These are phyloP conservation scores for Boletus vinaceobasis DNA, from an alignment of 768 basidiomycete species.

Conservation along the genomic window DNA sequence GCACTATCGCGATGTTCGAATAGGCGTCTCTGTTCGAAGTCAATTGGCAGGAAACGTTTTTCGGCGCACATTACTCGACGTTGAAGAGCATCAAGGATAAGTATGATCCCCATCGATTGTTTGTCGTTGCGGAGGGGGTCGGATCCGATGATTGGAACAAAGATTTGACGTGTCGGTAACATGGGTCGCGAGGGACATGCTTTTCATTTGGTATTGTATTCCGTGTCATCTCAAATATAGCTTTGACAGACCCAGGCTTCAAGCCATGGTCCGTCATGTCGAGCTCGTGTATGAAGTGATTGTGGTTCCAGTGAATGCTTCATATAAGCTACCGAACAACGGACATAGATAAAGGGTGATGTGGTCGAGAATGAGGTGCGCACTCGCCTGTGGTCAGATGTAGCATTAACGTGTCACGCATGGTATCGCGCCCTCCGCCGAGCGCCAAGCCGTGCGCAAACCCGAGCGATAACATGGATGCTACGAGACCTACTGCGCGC, in stretches of 20 bases:
- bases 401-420: too few species aligned
- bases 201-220: neutral
- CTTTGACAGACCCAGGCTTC: neutral
- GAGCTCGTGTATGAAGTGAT: neutral
- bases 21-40: constrained; percentile 34
- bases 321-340: too few species aligned
- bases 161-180: constrained; percentile 18
- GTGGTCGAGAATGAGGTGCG: too few species aligned
- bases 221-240: neutral
- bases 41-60: constrained; percentile 42
- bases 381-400: too few species aligned
- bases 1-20: neutral
- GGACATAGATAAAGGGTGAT: too few species aligned
- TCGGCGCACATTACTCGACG: constrained; percentile 41
- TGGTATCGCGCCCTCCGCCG: too few species aligned
- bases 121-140: constrained; percentile 45
- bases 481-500: too few species aligned
- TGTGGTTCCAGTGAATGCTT: neutral
- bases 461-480: too few species aligned
- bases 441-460: too few species aligned
- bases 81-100: constrained; percentile 41
- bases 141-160: constrained; percentile 50
- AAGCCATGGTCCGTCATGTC: neutral
- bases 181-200: neutral
- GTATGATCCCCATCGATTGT: constrained; percentile 45